These are phyloP conservation scores for Candida anutae DNA, from an alignment of 1,139 yeast species.

Conservation along the genomic window DNA sequence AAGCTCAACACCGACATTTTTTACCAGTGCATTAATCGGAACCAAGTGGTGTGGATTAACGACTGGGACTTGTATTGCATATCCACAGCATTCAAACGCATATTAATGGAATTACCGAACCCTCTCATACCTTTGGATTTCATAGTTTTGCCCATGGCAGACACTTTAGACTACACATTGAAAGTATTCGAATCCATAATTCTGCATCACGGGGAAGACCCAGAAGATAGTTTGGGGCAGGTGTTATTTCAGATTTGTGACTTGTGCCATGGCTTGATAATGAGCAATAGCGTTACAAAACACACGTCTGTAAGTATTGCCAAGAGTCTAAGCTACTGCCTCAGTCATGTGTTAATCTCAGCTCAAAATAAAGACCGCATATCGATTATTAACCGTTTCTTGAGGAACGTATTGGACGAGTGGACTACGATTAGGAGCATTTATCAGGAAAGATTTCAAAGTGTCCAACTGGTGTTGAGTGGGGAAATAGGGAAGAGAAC, in stretches of 20 bases:
- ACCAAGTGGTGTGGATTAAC: slow-evolving; percentile 48
- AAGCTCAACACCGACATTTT: slow-evolving; percentile 43
- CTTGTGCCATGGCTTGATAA: slow-evolving; percentile 27
- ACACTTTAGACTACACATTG: slow-evolving; percentile 33
- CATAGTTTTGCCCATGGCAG: slow-evolving; percentile 41
- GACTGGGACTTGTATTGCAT: slow-evolving; percentile 60
- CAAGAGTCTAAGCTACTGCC: slow-evolving; percentile 41
- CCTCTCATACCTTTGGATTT: slow-evolving; percentile 38
- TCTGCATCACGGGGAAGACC: slow-evolving; percentile 4
- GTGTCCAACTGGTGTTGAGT: slow-evolving; percentile 1
- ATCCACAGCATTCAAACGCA: slow-evolving; percentile 44
- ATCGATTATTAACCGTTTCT: slow-evolving; percentile 42
- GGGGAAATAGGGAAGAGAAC: slow-evolving; percentile 15
- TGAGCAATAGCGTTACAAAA: slow-evolving; percentile 25
- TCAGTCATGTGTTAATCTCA: slow-evolving; percentile 44
- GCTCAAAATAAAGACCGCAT: slow-evolving; percentile 38
- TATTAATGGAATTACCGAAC: slow-evolving; percentile 35
- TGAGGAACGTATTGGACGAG: slow-evolving; percentile 40
- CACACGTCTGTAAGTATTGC: slow-evolving; percentile 41
- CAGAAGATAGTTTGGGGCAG: slow-evolving; percentile 5
- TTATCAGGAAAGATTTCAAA: slow-evolving; percentile 4
- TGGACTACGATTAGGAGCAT: slow-evolving; percentile 24
- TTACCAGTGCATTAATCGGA: slow-evolving; percentile 45
- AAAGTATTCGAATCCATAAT: slow-evolving; percentile 25
- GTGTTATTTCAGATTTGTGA: slow-evolving; percentile 36